Conservation (phyloP, 805 yeast genomes). For the Scheffersomyces stipitis region DNA sequence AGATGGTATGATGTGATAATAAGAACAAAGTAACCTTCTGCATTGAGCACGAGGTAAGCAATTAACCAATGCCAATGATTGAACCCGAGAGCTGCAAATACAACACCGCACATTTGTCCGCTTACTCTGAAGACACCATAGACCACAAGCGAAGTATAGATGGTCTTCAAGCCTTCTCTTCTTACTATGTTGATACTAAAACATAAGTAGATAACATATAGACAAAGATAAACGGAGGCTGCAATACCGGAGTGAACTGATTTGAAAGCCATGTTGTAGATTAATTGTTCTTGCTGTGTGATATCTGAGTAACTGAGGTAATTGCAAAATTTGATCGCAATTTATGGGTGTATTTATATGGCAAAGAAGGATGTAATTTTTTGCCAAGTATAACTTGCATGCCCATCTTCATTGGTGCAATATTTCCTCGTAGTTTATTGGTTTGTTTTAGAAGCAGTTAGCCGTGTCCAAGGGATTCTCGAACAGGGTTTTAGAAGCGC, state of each 20-base stretch:
- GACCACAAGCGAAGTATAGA: constrained; percentile 10
- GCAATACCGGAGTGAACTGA: constrained; percentile 11
- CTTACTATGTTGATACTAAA: constrained; percentile 9
- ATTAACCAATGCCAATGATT: constrained; percentile 13
- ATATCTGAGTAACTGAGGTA: too few relatives aligned
- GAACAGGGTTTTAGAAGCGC: too few relatives aligned
- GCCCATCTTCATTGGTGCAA: too few relatives aligned
- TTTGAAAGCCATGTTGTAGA: background rate
- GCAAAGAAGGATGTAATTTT: too few relatives aligned
- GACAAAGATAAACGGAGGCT: constrained; percentile 13
- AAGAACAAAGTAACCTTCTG: constrained; percentile 18
- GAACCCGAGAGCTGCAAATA: constrained; percentile 14
- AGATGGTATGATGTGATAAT: constrained; percentile 13
- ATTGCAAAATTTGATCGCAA: too few relatives aligned
- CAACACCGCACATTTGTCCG: constrained; percentile 17
- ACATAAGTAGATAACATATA: constrained; percentile 10
- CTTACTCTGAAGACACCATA: constrained; percentile 14
- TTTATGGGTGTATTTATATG: too few relatives aligned
- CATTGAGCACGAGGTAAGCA: constrained; percentile 17
- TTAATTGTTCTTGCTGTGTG: too few relatives aligned
- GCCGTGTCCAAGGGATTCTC: too few relatives aligned
- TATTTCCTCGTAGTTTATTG: too few relatives aligned
- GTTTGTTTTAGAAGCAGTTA: too few relatives aligned
- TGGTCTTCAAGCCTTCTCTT: constrained; percentile 10
- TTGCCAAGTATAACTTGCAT: too few relatives aligned